A percentile compares a stretch with the other conserved stretches of the same genome.
Evolutionary conservation across 2,329 filamentous ascomycete species (phyloP).

Genomic region (Aspergillus novofumigatus): DNA sequence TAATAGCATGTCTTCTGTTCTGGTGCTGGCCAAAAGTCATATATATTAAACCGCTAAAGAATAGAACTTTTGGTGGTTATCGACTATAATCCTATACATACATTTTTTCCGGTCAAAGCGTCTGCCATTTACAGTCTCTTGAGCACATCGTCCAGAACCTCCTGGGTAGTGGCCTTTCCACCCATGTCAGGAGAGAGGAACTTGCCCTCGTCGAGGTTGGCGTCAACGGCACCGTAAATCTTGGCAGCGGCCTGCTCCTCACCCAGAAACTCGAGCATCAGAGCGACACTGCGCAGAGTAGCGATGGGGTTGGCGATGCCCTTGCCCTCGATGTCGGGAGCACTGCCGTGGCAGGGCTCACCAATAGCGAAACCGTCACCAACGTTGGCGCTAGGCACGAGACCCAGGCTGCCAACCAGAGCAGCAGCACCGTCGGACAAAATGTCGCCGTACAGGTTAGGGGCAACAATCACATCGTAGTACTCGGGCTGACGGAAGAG

Average conservation of each 20-base stretch:
- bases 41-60: not conserved
- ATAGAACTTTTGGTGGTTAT: not conserved
- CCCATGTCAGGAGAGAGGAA: slow-evolving; percentile 86
- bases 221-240: slow-evolving; percentile 91
- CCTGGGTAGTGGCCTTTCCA: slow-evolving; percentile 75
- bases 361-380: slow-evolving; percentile 92
- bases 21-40: not conserved
- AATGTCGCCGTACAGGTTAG: slow-evolving; percentile 96
- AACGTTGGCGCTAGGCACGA: slow-evolving; percentile 93
- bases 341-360: slow-evolving; percentile 95
- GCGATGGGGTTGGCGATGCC: slow-evolving; percentile 95
- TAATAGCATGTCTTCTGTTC: not conserved
- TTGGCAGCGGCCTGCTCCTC: slow-evolving; percentile 79
- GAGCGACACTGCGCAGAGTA: slow-evolving; percentile 80
- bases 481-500: slow-evolving; percentile 91
- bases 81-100: slow-evolving; percentile 1
- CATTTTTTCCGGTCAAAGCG: not conserved
- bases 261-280: slow-evolving; percentile 95
- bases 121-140: slow-evolving; percentile 62
- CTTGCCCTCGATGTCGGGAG: slow-evolving; percentile 90
- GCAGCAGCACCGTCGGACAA: slow-evolving; percentile 93
- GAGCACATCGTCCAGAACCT: slow-evolving; percentile 84
- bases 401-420: slow-evolving; percentile 82
- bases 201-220: slow-evolving; percentile 76
- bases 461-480: slow-evolving; percentile 97